A percentile compares a stretch with the other conserved stretches of the same genome.
Evolutionary conservation across 495 filamentous ascomycete species (phyloP).

Genomic region (Hypoxylon rickii): DNA sequence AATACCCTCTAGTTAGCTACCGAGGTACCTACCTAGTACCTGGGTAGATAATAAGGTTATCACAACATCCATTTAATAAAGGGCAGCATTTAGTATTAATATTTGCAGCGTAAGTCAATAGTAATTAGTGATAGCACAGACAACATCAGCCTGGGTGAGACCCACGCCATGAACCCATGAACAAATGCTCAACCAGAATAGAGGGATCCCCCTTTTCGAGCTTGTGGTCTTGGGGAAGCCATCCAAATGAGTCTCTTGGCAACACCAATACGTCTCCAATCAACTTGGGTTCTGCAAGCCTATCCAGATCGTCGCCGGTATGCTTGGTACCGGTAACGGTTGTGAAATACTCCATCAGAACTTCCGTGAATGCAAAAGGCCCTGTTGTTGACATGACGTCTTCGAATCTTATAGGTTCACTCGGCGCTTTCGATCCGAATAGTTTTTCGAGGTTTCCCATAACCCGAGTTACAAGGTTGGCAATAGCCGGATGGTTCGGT

Average conservation of each 20-base stretch:
- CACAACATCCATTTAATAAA: no score
- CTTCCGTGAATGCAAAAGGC: constrained; percentile 28
- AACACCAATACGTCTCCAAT: constrained; percentile 32
- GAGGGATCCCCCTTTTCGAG: constrained; percentile 2
- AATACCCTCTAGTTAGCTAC: no score
- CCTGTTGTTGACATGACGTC: constrained; percentile 33
- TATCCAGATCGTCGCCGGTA: constrained; percentile 18
- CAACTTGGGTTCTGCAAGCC: constrained; percentile 20
- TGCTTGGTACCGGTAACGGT: constrained; percentile 9
- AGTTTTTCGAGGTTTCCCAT: constrained; percentile 21
- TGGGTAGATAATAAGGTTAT: no score
- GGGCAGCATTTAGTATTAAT: no score
- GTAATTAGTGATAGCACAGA: no score
- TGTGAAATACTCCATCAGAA: constrained; percentile 24
- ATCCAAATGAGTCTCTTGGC: constrained; percentile 33
- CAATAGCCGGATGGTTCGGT: constrained; percentile 36
- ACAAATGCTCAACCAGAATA: constrained; percentile 21
- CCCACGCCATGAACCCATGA: constrained; percentile 22
- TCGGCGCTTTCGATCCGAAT: not conserved
- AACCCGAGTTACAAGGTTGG: constrained; percentile 26
- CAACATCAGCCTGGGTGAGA: constrained; percentile 11
- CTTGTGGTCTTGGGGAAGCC: constrained; percentile 13
- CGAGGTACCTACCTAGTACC: no score
- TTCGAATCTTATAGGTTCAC: constrained; percentile 5
- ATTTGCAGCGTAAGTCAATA: no score